A percentile compares a stretch with the other conserved stretches of the same genome.
Conservation (phyloP, 768 basidiomycete genomes). For the Coprinopsis strossmayeri region DNA sequence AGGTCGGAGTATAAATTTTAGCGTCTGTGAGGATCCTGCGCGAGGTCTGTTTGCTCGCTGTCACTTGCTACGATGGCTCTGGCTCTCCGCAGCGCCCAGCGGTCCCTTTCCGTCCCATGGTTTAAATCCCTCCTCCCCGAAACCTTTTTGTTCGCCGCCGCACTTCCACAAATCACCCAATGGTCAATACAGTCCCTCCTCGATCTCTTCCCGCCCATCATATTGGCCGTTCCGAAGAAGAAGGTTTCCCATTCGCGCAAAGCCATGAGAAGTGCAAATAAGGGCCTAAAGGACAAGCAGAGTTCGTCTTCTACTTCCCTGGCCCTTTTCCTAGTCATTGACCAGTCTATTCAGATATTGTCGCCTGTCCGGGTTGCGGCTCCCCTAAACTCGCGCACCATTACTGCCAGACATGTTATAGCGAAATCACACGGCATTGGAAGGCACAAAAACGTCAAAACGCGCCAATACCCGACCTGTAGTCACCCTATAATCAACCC, state of each 20-base stretch:
- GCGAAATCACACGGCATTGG: constrained; percentile 58
- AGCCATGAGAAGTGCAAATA: constrained; percentile 91
- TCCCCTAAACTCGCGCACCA: constrained; percentile 84
- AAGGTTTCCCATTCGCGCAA: constrained; percentile 92
- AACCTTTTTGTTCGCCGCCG: constrained; percentile 19
- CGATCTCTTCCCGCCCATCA: constrained; percentile 81
- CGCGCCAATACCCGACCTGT: constrained; percentile 31
- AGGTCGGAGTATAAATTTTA: constrained; percentile 36
- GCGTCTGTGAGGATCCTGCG: constrained; percentile 13
- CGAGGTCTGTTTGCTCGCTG: constrained; percentile 5
- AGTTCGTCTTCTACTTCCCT: constrained; percentile 41
- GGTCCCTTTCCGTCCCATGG: constrained; percentile 15
- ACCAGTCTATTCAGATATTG: constrained; percentile 56
- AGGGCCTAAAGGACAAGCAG: constrained; percentile 90
- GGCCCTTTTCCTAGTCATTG: not conserved
- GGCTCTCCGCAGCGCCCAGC: constrained; percentile 18
- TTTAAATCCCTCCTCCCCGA: constrained; percentile 15
- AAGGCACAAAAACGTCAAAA: constrained; percentile 37
- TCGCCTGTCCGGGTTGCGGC: constrained; percentile 88
- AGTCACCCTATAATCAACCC: no score
- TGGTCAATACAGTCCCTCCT: constrained; percentile 37
- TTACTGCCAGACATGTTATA: constrained; percentile 78
- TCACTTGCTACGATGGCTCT: constrained; percentile 13
- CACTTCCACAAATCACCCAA: constrained; percentile 9
- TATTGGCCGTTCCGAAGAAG: constrained; percentile 91